phyloP scores from a whole-genome alignment of 1,284 basidiomycete species.

The Apiotrichum gamsii region DNA sequence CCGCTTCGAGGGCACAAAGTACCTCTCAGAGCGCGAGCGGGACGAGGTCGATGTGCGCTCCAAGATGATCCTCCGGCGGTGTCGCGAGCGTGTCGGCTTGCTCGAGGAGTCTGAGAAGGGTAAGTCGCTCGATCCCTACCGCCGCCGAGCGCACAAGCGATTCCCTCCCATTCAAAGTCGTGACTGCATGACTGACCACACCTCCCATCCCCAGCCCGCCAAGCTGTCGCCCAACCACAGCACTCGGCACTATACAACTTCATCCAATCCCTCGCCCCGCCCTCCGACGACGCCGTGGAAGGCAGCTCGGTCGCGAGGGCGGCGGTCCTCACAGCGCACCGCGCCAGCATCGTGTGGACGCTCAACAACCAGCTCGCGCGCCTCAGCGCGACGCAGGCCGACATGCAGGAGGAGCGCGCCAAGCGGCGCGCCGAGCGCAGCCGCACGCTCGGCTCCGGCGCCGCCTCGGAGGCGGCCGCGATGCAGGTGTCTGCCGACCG shows the following conservation, averaged over 20 bases:
- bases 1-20: constrained; percentile 46
- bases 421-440: constrained; percentile 42
- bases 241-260: constrained; percentile 28
- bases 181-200: too few relatives aligned
- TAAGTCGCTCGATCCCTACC: constrained; percentile 25
- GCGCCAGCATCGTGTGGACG: constrained; percentile 50
- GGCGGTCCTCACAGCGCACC: constrained; percentile 49
- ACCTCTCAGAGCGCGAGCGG: constrained; percentile 52
- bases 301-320: too few relatives aligned
- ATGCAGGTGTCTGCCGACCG: constrained; percentile 11
- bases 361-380: constrained; percentile 50
- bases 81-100: constrained; percentile 50
- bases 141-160: too few relatives aligned
- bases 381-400: constrained; percentile 46
- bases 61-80: constrained; percentile 51
- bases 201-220: constrained; percentile 24
- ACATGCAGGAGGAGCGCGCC: constrained; percentile 51
- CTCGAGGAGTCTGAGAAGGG: constrained; percentile 51
- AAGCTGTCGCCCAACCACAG: constrained; percentile 19
- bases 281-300: constrained; percentile 12
- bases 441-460: constrained; percentile 37
- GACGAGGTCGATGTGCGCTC: constrained; percentile 56
- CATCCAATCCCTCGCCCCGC: constrained; percentile 42
- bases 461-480: constrained; percentile 25
- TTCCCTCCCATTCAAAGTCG: too few relatives aligned